Conservation (phyloP, 139 green algal genomes). For the Edaphochlamys debaryana region DNA sequence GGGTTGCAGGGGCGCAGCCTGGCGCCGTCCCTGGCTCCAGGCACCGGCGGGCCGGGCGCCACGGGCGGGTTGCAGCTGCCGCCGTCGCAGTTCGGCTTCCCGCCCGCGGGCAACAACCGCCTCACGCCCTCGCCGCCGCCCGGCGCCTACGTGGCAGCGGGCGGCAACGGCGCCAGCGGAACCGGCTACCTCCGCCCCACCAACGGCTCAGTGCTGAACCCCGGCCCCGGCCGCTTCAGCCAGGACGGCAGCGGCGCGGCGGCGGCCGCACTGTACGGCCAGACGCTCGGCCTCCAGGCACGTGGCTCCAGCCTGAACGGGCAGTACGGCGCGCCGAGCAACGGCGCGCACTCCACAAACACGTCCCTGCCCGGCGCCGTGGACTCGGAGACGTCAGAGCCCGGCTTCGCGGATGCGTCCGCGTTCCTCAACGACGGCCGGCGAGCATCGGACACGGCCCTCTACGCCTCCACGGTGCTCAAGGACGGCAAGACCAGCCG, state of each 20-base stretch:
- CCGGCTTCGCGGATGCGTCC: too few species aligned
- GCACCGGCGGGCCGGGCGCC: neutral
- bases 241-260: constrained; percentile 10
- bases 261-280: too few species aligned
- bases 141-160: neutral
- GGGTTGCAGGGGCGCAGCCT: constrained; percentile 30
- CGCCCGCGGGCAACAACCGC: neutral
- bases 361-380: too few species aligned
- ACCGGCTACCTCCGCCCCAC: too few species aligned
- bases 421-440: constrained; percentile 25
- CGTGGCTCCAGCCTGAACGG: too few species aligned
- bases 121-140: neutral
- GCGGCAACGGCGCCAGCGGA: too few species aligned
- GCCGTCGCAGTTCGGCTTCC: constrained; percentile 9
- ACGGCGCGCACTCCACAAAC: too few species aligned
- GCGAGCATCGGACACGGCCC: constrained; percentile 21
- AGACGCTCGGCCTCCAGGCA: too few species aligned
- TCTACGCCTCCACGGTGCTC: constrained; percentile 11
- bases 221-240: neutral
- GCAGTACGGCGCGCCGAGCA: too few species aligned
- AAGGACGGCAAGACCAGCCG: neutral
- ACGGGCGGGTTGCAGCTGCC: neutral
- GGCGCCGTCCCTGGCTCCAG: neutral
- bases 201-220: too few species aligned
- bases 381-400: too few species aligned